Percentiles rank a stretch among this genome's conserved stretches.
These are phyloP conservation scores for Spergularia marina DNA, from an alignment of 148 eudicot species.

Conservation along the genomic window DNA sequence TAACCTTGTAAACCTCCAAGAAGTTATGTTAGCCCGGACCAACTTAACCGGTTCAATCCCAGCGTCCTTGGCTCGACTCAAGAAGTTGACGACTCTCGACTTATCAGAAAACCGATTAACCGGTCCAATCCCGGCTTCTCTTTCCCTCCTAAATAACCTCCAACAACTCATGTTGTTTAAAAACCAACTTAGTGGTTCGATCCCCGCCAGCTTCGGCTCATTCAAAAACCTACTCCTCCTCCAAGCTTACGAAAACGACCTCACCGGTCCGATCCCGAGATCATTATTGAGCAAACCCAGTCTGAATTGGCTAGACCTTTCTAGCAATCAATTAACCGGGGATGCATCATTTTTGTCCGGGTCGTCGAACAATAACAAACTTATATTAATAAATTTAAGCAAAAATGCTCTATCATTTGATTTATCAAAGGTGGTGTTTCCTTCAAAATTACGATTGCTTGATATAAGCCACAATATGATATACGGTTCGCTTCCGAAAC, in stretches of 20 bases:
- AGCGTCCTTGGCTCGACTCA: constrained; percentile 28
- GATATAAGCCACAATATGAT: constrained; percentile 56
- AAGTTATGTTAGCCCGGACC: constrained; percentile 28
- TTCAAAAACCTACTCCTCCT: constrained; percentile 19
- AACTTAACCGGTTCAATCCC: constrained; percentile 51
- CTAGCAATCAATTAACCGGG: constrained; percentile 35
- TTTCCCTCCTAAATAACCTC: constrained; percentile 30
- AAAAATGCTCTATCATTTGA: constrained; percentile 48
- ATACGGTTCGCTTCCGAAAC: constrained; percentile 43
- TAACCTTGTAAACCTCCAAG: constrained; percentile 39
- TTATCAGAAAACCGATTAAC: constrained; percentile 34
- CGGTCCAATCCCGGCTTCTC: constrained; percentile 45
- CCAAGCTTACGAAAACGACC: constrained; percentile 26
- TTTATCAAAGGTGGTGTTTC: constrained; percentile 38
- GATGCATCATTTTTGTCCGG: constrained; percentile 50
- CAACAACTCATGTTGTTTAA: constrained; percentile 23
- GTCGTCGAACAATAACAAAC: constrained; percentile 17
- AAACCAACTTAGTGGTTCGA: constrained; percentile 39
- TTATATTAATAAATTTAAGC: constrained; percentile 26
- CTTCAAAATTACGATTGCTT: constrained; percentile 26
- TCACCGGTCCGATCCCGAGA: constrained; percentile 43
- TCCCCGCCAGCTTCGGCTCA: constrained; percentile 42
- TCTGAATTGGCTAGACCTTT: constrained; percentile 31
- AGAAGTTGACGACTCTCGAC: constrained; percentile 25
- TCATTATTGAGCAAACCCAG: constrained; percentile 27